phyloP scores from a whole-genome alignment of 1,284 basidiomycete species.

The Leccinum olivaceoglutinosum region DNA sequence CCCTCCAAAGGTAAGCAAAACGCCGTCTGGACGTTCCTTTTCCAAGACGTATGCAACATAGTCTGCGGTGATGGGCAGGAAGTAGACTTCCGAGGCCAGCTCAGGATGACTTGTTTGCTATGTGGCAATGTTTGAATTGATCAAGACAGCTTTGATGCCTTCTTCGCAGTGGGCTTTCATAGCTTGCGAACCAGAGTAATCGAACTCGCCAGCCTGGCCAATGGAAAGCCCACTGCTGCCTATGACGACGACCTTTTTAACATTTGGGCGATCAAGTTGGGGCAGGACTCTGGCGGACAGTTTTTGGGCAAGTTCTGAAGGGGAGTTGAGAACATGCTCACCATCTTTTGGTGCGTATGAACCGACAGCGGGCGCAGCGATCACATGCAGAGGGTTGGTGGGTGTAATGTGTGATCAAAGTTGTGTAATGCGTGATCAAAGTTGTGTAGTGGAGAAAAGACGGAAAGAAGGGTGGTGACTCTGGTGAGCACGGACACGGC shows the following conservation, averaged over 20 bases:
- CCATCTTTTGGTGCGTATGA: constrained; percentile 64
- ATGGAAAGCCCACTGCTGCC: constrained; percentile 96
- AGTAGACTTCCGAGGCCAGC: constrained; percentile 95
- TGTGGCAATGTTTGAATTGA: constrained; percentile 97
- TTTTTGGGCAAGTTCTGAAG: constrained; percentile 86
- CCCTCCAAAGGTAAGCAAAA: constrained; percentile 98
- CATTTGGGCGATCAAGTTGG: constrained; percentile 80
- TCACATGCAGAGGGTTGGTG: constrained; percentile 48
- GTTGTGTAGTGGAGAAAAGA: constrained; percentile 26
- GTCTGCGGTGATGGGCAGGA: constrained; percentile 93
- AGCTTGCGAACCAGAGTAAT: constrained; percentile 98
- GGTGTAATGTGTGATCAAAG: constrained; percentile 28
- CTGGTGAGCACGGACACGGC: constrained; percentile 4
- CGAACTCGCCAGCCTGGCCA: constrained; percentile 99
- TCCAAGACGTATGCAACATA: constrained; percentile 99
- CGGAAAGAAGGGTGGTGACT: constrained; percentile 21
- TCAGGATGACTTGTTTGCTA: constrained; percentile 93
- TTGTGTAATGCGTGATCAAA: constrained; percentile 14
- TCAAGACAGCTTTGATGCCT: constrained; percentile 91
- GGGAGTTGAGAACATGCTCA: constrained; percentile 84
- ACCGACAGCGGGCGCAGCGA: constrained; percentile 78
- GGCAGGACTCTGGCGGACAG: constrained; percentile 90
- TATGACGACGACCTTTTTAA: constrained; percentile 94
- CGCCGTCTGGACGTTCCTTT: constrained; percentile 96
- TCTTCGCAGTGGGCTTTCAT: constrained; percentile 97